Evolutionary conservation across 1,139 yeast genomes (phyloP).

Genomic region (Suhomyces coccinellae): DNA sequence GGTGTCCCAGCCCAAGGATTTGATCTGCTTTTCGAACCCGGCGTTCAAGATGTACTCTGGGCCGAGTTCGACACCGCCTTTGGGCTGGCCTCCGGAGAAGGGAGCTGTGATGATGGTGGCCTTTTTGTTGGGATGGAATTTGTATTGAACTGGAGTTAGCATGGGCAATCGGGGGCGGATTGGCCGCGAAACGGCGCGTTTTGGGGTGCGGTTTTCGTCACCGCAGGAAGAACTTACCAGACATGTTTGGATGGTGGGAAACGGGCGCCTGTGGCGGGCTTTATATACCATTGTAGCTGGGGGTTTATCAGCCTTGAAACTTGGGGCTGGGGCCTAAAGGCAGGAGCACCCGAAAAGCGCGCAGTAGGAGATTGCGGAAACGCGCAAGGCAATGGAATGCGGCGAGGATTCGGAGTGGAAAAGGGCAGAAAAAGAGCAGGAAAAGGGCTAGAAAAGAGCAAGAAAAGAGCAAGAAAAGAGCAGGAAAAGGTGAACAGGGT

Average conservation of each 20-base stretch:
- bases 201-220: neutral
- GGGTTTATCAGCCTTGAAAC: slow-evolving; percentile 1
- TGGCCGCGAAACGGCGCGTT: neutral
- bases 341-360: slow-evolving; percentile 11
- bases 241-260: slow-evolving; percentile 7
- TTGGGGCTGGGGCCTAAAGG: slow-evolving; percentile 2
- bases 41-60: slow-evolving; percentile 77
- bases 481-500: neutral
- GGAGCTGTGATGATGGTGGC: slow-evolving; percentile 79
- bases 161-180: neutral
- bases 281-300: slow-evolving; percentile 3
- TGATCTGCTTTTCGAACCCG: slow-evolving; percentile 66
- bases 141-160: slow-evolving; percentile 32
- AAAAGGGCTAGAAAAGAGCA: no score
- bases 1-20: slow-evolving; percentile 72
- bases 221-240: slow-evolving; percentile 11
- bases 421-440: neutral
- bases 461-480: no score
- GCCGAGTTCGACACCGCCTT: slow-evolving; percentile 90
- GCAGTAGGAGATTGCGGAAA: slow-evolving; percentile 1
- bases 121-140: slow-evolving; percentile 53
- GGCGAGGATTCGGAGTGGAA: neutral
- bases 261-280: neutral
- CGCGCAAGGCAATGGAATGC: slow-evolving; percentile 1
- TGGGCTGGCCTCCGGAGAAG: slow-evolving; percentile 95